Evolutionary conservation across 169 alveolate species (phyloP), one percentile per base, ranked within the genome.

Genomic region (Perkinsus marinus): DNA sequence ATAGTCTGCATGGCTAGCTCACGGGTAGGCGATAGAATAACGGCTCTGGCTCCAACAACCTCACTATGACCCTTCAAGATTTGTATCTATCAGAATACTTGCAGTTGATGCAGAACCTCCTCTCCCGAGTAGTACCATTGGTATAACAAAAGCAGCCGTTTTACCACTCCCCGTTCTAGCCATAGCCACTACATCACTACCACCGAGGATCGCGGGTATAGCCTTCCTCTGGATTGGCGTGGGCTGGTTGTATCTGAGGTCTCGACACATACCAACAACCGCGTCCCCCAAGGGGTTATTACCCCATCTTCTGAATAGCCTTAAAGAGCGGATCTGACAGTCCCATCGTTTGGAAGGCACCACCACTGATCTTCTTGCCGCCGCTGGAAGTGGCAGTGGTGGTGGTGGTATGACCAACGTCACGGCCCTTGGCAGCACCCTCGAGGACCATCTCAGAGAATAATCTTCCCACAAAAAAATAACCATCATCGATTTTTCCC

Each of bases 101-200:
- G 26, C 37, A 57, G 22, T 57, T 57, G 34, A 57, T 30, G 22
- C 9, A 19, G n/a, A n/a, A n/a, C n/a, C n/a, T n/a, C n/a, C 79
- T 57, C 9, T 13, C 34, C 79, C 79, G 36, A 95, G 46, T 39
- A 96, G 95, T 34, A 97, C 92, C 94, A 95, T 90, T 68, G 99
- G 99, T 90, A 97, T 95, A n/a, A 98, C 92, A 92, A 97, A 98
- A 17, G 98, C 98, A 0, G 98, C 99, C 0, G 99, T 98, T 94
- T 97, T 97, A 39, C 99, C 99, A 39, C 97, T 94, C 22, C 99
- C 99, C 13, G 99, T 97, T 92, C 98, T 94, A 0, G 98, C 96
- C 95, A 96, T 96, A 0, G 97, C 98, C 0, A 97, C 96, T 37
- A 96, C 95, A 91, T 97, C 98, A 30, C 39, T 38, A 26, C 90